phyloP scores from a whole-genome alignment of 306 rosid species.

The Begonia fuchsioides region DNA sequence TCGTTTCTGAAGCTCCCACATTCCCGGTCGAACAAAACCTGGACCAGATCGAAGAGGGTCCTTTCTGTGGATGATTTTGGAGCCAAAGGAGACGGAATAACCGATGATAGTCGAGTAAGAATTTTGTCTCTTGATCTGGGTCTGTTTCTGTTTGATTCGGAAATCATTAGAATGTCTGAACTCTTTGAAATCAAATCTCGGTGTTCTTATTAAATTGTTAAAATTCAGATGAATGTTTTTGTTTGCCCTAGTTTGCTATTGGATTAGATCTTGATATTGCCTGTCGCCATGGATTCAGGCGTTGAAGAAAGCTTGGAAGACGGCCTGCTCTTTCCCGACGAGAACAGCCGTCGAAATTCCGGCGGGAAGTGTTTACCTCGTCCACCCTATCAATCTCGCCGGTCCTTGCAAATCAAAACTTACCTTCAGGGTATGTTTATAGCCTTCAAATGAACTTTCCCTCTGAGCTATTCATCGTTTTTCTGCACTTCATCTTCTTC shows the following conservation, averaged over 20 bases:
- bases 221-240: too few relatives aligned
- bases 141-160: background rate
- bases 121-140: background rate
- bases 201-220: too few relatives aligned
- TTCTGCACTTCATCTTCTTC: background rate
- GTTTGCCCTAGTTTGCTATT: too few relatives aligned
- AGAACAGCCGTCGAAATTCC: constrained; percentile 32
- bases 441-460: constrained; percentile 7
- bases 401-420: constrained; percentile 80
- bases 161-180: background rate
- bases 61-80: constrained; percentile 46
- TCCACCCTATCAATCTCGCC: constrained; percentile 46
- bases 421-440: constrained; percentile 30
- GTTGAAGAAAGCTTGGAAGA: constrained; percentile 44
- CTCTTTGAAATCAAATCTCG: background rate
- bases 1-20: constrained; percentile 32
- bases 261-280: background rate
- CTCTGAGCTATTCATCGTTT: background rate
- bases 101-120: constrained; percentile 52
- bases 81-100: constrained; percentile 61
- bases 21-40: constrained; percentile 16
- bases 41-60: constrained; percentile 28
- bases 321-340: constrained; percentile 43
- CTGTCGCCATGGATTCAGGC: constrained; percentile 31
- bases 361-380: constrained; percentile 29